Base-by-base conservation (phyloP, 2,329 filamentous ascomycete genomes). In the Fusarium subglutinans region DNA sequence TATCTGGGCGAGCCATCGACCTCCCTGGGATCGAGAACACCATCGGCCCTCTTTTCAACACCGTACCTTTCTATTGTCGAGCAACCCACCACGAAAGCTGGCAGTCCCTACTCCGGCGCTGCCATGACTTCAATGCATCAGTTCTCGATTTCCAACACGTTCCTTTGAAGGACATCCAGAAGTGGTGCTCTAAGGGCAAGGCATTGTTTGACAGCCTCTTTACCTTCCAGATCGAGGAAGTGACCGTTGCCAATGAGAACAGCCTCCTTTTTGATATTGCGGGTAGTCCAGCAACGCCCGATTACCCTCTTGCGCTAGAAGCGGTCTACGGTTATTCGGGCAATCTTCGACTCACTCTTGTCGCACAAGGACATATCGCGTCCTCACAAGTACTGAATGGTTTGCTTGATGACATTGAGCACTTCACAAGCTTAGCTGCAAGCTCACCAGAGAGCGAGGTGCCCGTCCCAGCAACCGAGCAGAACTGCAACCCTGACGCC, bases 41-140 rank as follows among this genome's bases (percentile, higher is more conserved):
- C 2, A 88, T 96, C 47, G 96, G 95, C 0, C 95, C 96, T 0
- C 83, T 98, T 26, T 97, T 98, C 87, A 98, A 98, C 79, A 98
- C 95, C 0, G 84, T 98, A 3, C 94, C 95, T 0, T 94, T 93
- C 79, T 87, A 89, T 62, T 82, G 90, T 40, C 79, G 83, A 11
- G 73, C 88, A 20, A 69, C 82, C 12, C 72, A 80, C 2, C 78
- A 81, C 1, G 83, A 87, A 9, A 90, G 86, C 0, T 94, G 92
- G 90, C 79, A 83, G 2, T 86, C 88, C 0, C 81, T 94, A 3
- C 84, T 94, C 28, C 85, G 83, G 22, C 83, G 85, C 57, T 94
- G 93, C 69, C 94, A 98, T 76, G 83, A 89, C 0, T 94, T 92
- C 79, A 94, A 94, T 78, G 87, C 90, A 3, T 84, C 88, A 1